Conservation (phyloP, 176 grass and related monocot genomes). For the Pontederia crassipes region DNA sequence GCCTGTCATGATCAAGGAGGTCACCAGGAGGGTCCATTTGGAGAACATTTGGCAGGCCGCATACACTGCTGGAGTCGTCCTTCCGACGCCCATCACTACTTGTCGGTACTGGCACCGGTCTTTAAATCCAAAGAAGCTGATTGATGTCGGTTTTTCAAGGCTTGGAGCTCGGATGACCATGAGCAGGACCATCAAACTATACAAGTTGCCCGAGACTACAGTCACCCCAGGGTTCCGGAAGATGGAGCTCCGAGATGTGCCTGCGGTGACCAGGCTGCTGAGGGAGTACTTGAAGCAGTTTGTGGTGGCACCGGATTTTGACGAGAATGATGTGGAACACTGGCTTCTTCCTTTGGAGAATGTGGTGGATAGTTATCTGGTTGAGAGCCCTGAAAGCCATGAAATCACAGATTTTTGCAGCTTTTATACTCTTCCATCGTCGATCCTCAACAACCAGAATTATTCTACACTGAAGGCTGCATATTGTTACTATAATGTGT, state of each 20-base stretch:
- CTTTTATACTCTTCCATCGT: conserved; percentile 81
- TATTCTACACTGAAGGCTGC: conserved; percentile 69
- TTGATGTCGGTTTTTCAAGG: conserved; percentile 80
- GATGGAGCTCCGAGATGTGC: conserved; percentile 80
- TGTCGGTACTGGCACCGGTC: conserved; percentile 93
- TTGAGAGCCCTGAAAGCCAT: conserved; percentile 81
- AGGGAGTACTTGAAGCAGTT: conserved; percentile 58
- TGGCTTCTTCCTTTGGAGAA: conserved; percentile 78
- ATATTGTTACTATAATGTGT: conserved; percentile 85
- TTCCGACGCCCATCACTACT: conserved; percentile 85
- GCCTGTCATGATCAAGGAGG: conserved; percentile 90
- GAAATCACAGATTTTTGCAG: conserved; percentile 96
- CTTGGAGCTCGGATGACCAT: conserved; percentile 88
- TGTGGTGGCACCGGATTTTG: conserved; percentile 65
- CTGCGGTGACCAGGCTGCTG: conserved; percentile 63
- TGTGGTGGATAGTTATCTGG: conserved; percentile 88
- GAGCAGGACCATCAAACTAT: conserved; percentile 82
- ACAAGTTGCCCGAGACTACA: conserved; percentile 68
- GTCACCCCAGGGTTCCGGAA: conserved; percentile 74
- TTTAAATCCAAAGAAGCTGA: conserved; percentile 88
- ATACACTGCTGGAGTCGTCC: conserved; percentile 79
- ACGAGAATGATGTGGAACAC: conserved; percentile 90
- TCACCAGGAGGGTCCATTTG: conserved; percentile 76
- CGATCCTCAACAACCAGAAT: conserved; percentile 80
- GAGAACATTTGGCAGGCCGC: conserved; percentile 98